Evolutionary conservation across 345 rosid species (phyloP), one percentile per base, ranked within the genome.

Genomic region (Noccaea bulbosa): DNA sequence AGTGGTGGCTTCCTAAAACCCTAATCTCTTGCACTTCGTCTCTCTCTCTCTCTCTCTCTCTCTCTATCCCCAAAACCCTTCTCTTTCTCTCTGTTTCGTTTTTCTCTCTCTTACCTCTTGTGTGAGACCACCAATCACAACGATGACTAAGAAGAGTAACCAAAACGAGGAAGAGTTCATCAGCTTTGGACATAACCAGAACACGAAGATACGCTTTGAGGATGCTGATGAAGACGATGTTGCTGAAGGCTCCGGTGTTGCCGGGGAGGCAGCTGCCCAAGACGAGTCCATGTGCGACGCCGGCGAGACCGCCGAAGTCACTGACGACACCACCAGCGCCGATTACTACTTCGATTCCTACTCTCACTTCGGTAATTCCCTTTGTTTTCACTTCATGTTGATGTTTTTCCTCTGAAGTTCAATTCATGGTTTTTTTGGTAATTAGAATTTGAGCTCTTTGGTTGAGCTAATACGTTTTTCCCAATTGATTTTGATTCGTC

Each of bases 291-390:
- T 88, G 86, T 73, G 63, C 47, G 90, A 84, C 51, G 77, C 82
- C 9, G 84, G 79, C 9, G 84, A 69, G 11, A 86, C 78, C 32
- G 79, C 85, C 12, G 70, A 74, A 20, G 72, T 72, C 54, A 80
- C 50, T 10, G 97, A 93, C 68, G 86, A 85, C 14, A 81, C 82
- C 65, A 94, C 99, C 72, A 94, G 99, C 71, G 99, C 97, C 51
- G 99, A 94, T 75, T 94, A 94, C 76, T 94, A 91, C 85, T 94
- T 94, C 77, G 96, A 94, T 79, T 94, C 99, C 6, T 91, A 94
- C 82, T 89, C 99, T 71, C 99, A 94, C 83, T 94, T 94, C 62
- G 99, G 99, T 94, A 84, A 44, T 33, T 71, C 12, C 37, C 54
- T 46, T 16, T 53, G 0, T 44, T 35, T 65, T n/a, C 67, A 60